These are phyloP conservation scores for Magnolia sinica DNA, from an alignment of 164 flowering plant genomes.

Conservation along the genomic window DNA sequence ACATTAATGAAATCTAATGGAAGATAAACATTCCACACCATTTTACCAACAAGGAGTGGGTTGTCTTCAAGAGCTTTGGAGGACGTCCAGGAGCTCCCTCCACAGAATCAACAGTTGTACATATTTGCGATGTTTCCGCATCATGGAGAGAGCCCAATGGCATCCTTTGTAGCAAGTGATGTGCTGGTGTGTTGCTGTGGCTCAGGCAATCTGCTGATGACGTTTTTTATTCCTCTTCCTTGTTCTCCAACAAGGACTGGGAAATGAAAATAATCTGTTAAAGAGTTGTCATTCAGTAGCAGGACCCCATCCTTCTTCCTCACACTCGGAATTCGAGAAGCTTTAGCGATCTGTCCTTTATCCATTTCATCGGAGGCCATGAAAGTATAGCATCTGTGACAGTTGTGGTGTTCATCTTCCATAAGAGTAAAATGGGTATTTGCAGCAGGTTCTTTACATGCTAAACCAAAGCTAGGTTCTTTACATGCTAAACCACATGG, in stretches of 20 bases:
- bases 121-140: slow-evolving; percentile 20
- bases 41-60: too few species aligned
- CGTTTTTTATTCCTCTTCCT: slow-evolving; percentile 14
- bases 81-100: slow-evolving; percentile 25
- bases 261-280: slow-evolving; percentile 19
- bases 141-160: slow-evolving; percentile 21
- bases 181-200: slow-evolving; percentile 12
- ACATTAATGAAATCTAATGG: too few species aligned
- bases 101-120: slow-evolving; percentile 38
- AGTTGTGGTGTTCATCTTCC: slow-evolving; percentile 12
- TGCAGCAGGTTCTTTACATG: slow-evolving; percentile 15
- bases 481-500: slow-evolving; percentile 7
- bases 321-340: slow-evolving; percentile 9
- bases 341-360: slow-evolving; percentile 4
- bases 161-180: slow-evolving; percentile 9
- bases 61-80: slow-evolving; percentile 45
- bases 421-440: slow-evolving; percentile 4
- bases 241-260: slow-evolving; percentile 19
- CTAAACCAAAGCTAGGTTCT: background rate
- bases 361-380: slow-evolving; percentile 21
- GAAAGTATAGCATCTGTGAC: slow-evolving; percentile 13
- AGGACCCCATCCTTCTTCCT: slow-evolving; percentile 18
- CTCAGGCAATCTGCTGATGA: slow-evolving; percentile 17
- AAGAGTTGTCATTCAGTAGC: slow-evolving; percentile 18
- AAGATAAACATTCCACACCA: too few species aligned